Percentiles rank a stretch among this genome's conserved stretches.
Conservation (phyloP, 495 filamentous ascomycete genomes). For the Physcia stellaris region DNA sequence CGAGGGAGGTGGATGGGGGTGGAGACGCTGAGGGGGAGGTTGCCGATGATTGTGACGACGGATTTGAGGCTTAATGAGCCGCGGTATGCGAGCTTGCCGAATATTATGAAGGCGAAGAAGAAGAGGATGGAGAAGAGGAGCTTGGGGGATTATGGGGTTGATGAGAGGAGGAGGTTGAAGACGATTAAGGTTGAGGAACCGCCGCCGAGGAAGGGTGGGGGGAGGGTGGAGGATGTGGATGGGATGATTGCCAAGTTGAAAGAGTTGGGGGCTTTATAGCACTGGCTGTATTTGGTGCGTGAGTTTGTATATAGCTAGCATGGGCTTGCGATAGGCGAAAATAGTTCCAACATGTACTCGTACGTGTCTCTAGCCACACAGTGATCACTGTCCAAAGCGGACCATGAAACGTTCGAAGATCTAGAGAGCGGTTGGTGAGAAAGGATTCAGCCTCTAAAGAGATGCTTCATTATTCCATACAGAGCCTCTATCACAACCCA, state of each 20-base stretch:
- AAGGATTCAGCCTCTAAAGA: no score
- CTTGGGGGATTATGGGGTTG: constrained; percentile 64
- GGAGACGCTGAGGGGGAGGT: constrained; percentile 69
- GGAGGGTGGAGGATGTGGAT: constrained; percentile 94
- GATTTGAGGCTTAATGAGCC: constrained; percentile 93
- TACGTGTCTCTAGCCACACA: no score
- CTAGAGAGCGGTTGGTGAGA: no score
- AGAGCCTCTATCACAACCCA: not conserved
- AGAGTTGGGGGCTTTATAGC: constrained; percentile 83
- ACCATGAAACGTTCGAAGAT: no score
- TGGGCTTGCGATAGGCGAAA: no score
- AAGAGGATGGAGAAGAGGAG: constrained; percentile 90
- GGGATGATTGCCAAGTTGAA: constrained; percentile 84
- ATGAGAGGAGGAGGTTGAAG: constrained; percentile 63
- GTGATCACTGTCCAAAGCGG: no score
- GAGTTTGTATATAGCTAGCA: no score
- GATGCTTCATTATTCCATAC: not conserved
- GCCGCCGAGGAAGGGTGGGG: constrained; percentile 74
- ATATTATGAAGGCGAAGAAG: constrained; percentile 99
- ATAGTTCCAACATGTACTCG: no score
- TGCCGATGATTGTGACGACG: constrained; percentile 89
- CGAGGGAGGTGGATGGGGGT: constrained; percentile 89
- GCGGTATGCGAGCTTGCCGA: constrained; percentile 84
- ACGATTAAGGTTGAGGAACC: constrained; percentile 83
- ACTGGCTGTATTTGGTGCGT: no score